These are phyloP conservation scores for Blumeriella jaapii DNA, from an alignment of 2,329 filamentous ascomycete genomes.

Conservation along the genomic window DNA sequence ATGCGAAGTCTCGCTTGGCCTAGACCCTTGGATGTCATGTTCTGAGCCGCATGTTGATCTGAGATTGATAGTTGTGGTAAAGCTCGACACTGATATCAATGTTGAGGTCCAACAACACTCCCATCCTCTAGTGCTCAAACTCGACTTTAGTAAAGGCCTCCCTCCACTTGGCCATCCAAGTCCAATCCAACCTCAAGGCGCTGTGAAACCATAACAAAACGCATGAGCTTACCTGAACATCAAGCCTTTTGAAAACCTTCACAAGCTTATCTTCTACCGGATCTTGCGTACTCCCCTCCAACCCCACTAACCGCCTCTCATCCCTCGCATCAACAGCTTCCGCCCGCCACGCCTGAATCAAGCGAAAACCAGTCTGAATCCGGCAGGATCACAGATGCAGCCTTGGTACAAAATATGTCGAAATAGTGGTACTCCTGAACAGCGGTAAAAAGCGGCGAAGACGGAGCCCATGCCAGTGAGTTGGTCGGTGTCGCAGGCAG, in stretches of 20 bases:
- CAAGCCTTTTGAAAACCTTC: constrained; percentile 9
- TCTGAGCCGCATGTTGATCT: too few species aligned
- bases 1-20: too few species aligned
- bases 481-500: background rate
- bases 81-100: too few species aligned
- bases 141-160: too few species aligned
- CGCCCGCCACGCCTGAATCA: constrained; percentile 22
- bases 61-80: too few species aligned
- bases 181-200: too few species aligned
- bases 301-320: constrained; percentile 1
- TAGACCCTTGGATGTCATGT: too few species aligned
- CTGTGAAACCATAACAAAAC: too few species aligned
- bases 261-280: constrained; percentile 8
- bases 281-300: background rate
- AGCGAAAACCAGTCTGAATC: constrained; percentile 13
- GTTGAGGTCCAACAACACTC: too few species aligned
- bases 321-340: constrained; percentile 1
- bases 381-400: constrained; percentile 13
- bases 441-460: constrained; percentile 3
- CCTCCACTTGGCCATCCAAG: too few species aligned
- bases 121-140: too few species aligned
- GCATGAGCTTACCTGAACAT: constrained; percentile 8
- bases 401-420: constrained; percentile 13
- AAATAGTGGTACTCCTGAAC: constrained; percentile 14
- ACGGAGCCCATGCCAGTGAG: constrained; percentile 1